Base-by-base conservation (phyloP, 2,329 filamentous ascomycete genomes). In the Diaporthe ampelina region DNA sequence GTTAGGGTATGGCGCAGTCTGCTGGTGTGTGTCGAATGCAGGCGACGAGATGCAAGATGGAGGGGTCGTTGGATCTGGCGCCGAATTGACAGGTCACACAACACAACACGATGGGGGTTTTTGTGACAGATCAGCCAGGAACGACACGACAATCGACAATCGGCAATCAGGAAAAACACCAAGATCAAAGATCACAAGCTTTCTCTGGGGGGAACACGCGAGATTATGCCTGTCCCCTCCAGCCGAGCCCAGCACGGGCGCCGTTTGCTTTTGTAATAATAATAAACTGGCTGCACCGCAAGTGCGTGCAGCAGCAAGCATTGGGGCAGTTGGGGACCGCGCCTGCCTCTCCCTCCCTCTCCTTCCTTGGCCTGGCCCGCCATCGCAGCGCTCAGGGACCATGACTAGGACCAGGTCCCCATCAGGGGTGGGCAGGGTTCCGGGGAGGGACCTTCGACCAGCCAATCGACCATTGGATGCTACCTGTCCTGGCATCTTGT, bases 341-440 rank as follows among this genome's bases (percentile, higher is more conserved):
- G 45, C 40, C 43, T 35, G 68, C 43, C 43, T 71, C 13, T 11
- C 29, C 1, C 40, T 43, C 13, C 15, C 40, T 43, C 40, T 43
- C 40, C 40, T 43, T 48, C 43, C 43, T 17, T 45, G 43, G 45
- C 54, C 37, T 40, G 45, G 29, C 52, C 48, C 35, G 45, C 70
- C 24, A 32, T 54, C 37, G n/a, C 58, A 29, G 48, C 45, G 70
- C 70, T 63, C 70, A 63, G 70, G 70, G 70, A 72, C 70, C 48
- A 63, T 43, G 57, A 72, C 70, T 43, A 50, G 70, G 70, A 72
- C 57, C 48, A 63, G 70, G 57, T 5, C 9, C 6, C 24, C 17
- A 24, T 26, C 45, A 50, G 43, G 43, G 40, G 40, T 15, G 13
- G 15, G 37, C 37, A 40, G 54, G 54, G 15, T 9, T 57, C n/a